Conservation (phyloP, 805 yeast species). For the Komagataella pastoris region DNA sequence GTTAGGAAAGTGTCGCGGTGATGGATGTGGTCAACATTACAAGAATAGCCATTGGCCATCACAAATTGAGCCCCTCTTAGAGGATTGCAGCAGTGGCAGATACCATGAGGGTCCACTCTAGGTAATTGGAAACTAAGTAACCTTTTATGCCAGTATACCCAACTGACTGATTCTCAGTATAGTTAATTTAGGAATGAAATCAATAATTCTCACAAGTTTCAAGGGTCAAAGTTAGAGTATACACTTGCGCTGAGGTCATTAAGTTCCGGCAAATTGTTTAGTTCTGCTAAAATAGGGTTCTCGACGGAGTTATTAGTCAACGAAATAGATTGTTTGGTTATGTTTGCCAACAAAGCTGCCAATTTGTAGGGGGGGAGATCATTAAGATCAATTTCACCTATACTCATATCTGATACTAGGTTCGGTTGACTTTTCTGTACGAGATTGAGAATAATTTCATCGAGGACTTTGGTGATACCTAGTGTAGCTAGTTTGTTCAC, state of each 20-base stretch:
- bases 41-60: constrained; percentile 3
- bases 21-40: constrained; percentile 6
- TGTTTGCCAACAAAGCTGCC: constrained; percentile 58
- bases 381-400: background rate
- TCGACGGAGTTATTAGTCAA: constrained; percentile 17
- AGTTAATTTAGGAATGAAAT: background rate
- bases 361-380: constrained; percentile 26
- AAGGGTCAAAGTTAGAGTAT: constrained; percentile 55
- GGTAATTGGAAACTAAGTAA: background rate
- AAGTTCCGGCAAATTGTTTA: constrained; percentile 46
- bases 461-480: constrained; percentile 33
- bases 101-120: constrained; percentile 5
- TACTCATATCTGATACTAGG: constrained; percentile 1
- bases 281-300: constrained; percentile 16
- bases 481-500: constrained; percentile 24
- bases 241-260: constrained; percentile 87
- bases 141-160: background rate
- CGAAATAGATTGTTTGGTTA: constrained; percentile 46
- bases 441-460: constrained; percentile 20
- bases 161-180: background rate
- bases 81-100: constrained; percentile 4
- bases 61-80: constrained; percentile 4
- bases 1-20: constrained; percentile 4
- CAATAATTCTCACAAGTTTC: background rate
- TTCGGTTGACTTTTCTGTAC: constrained; percentile 4